A percentile compares a stretch with the other conserved stretches of the same genome.
Evolutionary conservation across 495 filamentous ascomycete genomes (phyloP).

Genomic region (Pseudotulostoma volvatum): DNA sequence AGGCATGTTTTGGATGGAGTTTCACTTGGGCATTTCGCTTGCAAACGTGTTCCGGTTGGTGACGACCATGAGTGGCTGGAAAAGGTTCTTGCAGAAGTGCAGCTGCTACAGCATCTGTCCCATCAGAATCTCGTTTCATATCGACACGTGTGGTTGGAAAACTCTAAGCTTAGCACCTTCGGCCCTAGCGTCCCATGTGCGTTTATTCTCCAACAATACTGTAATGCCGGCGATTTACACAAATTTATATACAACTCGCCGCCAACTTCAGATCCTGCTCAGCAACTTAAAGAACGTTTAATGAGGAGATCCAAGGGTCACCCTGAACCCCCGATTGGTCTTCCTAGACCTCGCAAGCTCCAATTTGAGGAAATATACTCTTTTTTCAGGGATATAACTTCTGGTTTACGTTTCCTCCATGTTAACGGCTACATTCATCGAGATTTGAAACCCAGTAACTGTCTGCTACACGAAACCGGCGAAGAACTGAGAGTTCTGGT

Average conservation of each 20-base stretch:
- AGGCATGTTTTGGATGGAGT: conserved; percentile 81
- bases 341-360: conserved; percentile 44
- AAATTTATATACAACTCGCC: conserved; percentile 61
- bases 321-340: conserved; percentile 31
- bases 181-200: conserved; percentile 86
- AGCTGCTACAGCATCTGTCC: conserved; percentile 74
- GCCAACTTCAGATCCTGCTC: conserved; percentile 44
- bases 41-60: conserved; percentile 90
- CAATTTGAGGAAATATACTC: conserved; percentile 88
- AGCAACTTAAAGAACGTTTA: conserved; percentile 74
- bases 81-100: conserved; percentile 85
- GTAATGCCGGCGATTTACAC: conserved; percentile 85
- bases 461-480: conserved; percentile 64
- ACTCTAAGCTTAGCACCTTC: conserved; percentile 66
- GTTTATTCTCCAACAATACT: conserved; percentile 95
- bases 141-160: conserved; percentile 91
- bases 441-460: conserved; percentile 92
- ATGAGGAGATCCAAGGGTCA: conserved; percentile 57
- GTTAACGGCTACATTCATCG: conserved; percentile 90
- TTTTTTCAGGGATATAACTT: conserved; percentile 90
- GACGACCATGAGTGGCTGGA: conserved; percentile 92
- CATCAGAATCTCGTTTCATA: conserved; percentile 96
- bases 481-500: conserved; percentile 63
- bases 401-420: conserved; percentile 79
- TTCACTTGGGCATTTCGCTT: conserved; percentile 77